These are phyloP conservation scores for Yarrowia bubula DNA, from an alignment of 805 yeast genomes.

Conservation along the genomic window DNA sequence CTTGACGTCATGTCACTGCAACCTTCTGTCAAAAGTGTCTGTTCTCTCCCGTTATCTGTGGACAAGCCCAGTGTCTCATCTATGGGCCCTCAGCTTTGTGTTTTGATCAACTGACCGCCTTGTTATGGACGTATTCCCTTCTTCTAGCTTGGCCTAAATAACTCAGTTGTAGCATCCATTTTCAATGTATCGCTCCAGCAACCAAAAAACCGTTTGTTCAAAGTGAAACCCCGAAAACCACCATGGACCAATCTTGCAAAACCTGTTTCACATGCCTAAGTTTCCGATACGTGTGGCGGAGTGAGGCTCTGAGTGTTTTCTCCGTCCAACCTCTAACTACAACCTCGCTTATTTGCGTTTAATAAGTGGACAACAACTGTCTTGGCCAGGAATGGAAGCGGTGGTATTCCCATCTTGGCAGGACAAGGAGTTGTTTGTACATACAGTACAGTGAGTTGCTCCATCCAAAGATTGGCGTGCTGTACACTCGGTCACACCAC, in stretches of 20 bases:
- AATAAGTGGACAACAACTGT: neutral
- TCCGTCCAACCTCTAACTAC: neutral
- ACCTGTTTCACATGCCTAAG: neutral
- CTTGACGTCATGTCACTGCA: too few relatives aligned
- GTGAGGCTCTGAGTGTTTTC: too few relatives aligned
- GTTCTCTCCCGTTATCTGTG: too few relatives aligned
- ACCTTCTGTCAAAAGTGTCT: too few relatives aligned
- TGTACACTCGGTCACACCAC: neutral
- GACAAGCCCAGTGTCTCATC: too few relatives aligned
- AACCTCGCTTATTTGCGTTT: constrained; percentile 21
- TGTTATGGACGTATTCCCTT: neutral
- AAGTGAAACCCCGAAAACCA: neutral
- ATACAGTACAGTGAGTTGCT: too few relatives aligned
- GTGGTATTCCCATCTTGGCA: neutral
- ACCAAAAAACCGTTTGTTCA: neutral
- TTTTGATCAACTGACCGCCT: neutral
- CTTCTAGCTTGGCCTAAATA: neutral
- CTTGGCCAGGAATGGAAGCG: constrained; percentile 3
- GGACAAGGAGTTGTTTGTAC: neutral
- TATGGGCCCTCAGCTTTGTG: neutral
- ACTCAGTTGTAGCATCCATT: neutral
- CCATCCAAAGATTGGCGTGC: neutral
- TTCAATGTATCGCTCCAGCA: neutral
- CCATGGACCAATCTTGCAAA: neutral
- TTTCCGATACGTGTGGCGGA: neutral